phyloP scores from a whole-genome alignment of 768 basidiomycete genomes.

The Leccinum disarticulatum region DNA sequence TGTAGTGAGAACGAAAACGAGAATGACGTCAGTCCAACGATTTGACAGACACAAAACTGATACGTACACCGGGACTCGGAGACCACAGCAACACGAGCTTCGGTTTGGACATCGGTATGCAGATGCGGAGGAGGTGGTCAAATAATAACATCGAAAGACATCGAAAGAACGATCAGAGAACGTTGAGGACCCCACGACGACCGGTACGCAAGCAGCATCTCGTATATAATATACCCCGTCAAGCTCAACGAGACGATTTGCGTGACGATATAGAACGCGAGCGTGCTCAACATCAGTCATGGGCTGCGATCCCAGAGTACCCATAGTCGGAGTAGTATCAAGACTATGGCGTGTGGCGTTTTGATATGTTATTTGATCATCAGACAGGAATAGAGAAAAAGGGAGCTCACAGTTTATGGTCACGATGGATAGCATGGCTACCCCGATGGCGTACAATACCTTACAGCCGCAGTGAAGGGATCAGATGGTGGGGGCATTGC shows the following conservation, averaged over 20 bases:
- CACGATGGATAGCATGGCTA: conserved; percentile 6
- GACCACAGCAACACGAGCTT: too few relatives aligned
- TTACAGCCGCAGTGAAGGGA: conserved; percentile 21
- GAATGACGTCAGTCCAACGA: too few relatives aligned
- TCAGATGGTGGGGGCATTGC: neutral
- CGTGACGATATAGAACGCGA: conserved; percentile 31
- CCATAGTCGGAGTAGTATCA: conserved; percentile 37
- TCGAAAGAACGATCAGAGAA: too few relatives aligned
- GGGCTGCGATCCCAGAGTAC: conserved; percentile 33
- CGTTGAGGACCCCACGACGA: neutral
- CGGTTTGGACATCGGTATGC: too few relatives aligned
- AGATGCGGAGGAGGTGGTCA: too few relatives aligned
- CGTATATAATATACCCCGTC: conserved; percentile 25
- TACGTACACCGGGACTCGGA: too few relatives aligned
- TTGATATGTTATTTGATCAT: too few relatives aligned
- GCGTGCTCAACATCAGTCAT: conserved; percentile 29
- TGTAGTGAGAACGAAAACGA: neutral
- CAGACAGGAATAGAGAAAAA: neutral
- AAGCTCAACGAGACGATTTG: conserved; percentile 26
- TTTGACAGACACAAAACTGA: too few relatives aligned
- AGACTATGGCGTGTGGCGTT: conserved; percentile 18
- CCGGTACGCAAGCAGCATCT: conserved; percentile 28
- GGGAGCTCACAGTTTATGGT: conserved; percentile 36
- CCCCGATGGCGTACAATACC: conserved; percentile 9
- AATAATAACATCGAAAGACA: conserved; percentile 12